These are phyloP conservation scores for Chaetoceros muelleri DNA, from an alignment of 108 stramenopile genomes.

Conservation along the genomic window DNA sequence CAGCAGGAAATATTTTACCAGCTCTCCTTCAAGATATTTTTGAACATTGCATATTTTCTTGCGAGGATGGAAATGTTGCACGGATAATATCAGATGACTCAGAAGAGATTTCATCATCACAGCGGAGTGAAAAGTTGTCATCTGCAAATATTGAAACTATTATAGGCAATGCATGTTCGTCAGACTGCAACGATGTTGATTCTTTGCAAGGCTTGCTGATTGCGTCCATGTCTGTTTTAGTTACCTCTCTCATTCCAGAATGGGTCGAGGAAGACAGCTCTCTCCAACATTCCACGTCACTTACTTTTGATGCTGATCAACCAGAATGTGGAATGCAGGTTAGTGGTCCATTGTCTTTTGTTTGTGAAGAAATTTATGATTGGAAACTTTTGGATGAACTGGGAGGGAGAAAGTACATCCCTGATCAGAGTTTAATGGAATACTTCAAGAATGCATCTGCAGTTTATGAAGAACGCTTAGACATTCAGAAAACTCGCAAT, in stretches of 20 bases:
- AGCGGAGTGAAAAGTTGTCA: too few species aligned
- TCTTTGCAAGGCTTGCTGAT: slow-evolving; percentile 38
- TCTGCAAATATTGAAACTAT: slow-evolving; percentile 39
- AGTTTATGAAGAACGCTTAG: slow-evolving; percentile 58
- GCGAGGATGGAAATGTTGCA: not conserved
- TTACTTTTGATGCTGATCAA: slow-evolving; percentile 10
- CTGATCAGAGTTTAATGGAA: too few species aligned
- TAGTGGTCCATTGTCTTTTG: slow-evolving; percentile 9
- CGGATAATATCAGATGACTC: not conserved
- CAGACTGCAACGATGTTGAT: slow-evolving; percentile 6
- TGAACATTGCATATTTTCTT: slow-evolving; percentile 18
- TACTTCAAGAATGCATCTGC: slow-evolving; percentile 68
- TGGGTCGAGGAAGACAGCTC: slow-evolving; percentile 16
- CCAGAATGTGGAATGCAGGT: not conserved
- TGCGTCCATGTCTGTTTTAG: slow-evolving; percentile 40
- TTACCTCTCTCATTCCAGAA: slow-evolving; percentile 14
- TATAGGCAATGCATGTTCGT: slow-evolving; percentile 35
- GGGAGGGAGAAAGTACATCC: too few species aligned
- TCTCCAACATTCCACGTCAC: not conserved
- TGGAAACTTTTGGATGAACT: slow-evolving; percentile 37
- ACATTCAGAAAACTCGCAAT: slow-evolving; percentile 51
- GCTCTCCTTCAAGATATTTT: slow-evolving; percentile 21
- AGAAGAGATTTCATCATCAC: not conserved
- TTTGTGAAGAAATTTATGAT: slow-evolving; percentile 26
- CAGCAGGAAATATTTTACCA: slow-evolving; percentile 8